Base-by-base conservation (phyloP, 108 stramenopile species). In the Cyclostephanos tholiformis region DNA sequence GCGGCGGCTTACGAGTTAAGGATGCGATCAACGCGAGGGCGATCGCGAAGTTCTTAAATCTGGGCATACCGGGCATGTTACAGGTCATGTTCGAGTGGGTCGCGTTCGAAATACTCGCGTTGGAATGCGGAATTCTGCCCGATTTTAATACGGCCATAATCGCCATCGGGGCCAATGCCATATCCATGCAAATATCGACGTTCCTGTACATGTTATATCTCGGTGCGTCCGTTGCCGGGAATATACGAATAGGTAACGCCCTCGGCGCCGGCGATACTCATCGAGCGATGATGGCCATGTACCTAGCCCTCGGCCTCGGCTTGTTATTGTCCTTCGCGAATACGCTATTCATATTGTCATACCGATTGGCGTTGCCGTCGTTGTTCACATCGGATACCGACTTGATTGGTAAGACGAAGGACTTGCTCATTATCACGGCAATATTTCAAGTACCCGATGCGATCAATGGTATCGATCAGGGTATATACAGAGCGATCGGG, bases 1-100 rank as follows among this genome's bases (percentile, higher is more conserved):
- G 78, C 55, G 60, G 56, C 10, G 82, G 82, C 0, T 75, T 83
- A 27, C 58, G 62, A 10, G 32, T 49, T 6, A 58, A 32, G 11
- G 61, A 69, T 19, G 82, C 82, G 11, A 29, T 83, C 7, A 44
- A 23, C 5, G 8, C 32, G 2, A 41, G 32, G 25, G 72, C 77
- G 9, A 32, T 83, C 0, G 11, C 55, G 7, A 57, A 69, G 16
- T 83, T 79, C 52, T 59, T 83, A 10, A 44, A 44, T 4, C 41
- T 83, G 19, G 82, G 82, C 8, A 38, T 83, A 12, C 82, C 82
- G 13, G 82, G 82, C 8, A 65, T 65, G 64, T 22, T 72, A 2
- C 82, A 83, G 61, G 0, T 83, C 0, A 70, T 74, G 68, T 83
- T 83, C 39, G 82, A 83, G 39, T 83, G 82, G 82, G 59, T 49